Evolutionary conservation across 75 land plant genomes (phyloP), one percentile per base, ranked within the genome.

Genomic region (Sequoia sempervirens): DNA sequence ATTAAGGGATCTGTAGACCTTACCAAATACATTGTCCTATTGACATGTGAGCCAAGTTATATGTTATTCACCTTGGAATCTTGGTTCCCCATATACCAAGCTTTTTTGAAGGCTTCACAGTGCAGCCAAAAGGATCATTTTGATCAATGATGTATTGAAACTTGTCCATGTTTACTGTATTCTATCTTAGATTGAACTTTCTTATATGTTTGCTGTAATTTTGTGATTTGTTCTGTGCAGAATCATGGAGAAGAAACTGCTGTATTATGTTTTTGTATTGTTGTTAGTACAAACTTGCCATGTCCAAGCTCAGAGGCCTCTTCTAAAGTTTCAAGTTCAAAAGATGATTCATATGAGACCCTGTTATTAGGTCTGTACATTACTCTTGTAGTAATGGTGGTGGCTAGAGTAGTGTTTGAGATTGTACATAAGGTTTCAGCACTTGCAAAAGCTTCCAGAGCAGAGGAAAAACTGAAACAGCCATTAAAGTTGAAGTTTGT

Each of bases 301-400:
- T 70, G 73, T 70, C 73, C 73, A 70, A 32, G 36, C 73, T 70
- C 73, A 70, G 73, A 70, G 32, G 32, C 40, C 37, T 41, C 83
- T 80, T 61, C 26, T 23, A 20, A 5, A 26, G 66, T 61, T 32
- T 32, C 73, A 7, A 66, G 30, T 20, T 23, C 66, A 23, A 12
- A 61, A 61, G 3, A 3, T 66, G 73, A 28, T 69, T 30, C 73
- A 69, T 28, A 69, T 69, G 14, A 69, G 34, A 28, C 73, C 30
- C 73, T 30, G 73, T 69, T 32, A 32, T 32, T 70, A 11, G 73
- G 32, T 70, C 73, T 70, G 15, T 70, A 70, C 15, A 70, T 70
- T 70, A 37, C 15, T 70, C 0, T 70, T 70, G 12, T 70, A 14
- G 36, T 2, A 70, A 30, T 70, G 37, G 32, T 70, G 36, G 73